Percentiles rank a stretch among this genome's conserved stretches.
These are phyloP conservation scores for Piper betle DNA, from an alignment of 164 flowering plant genomes.

Conservation along the genomic window DNA sequence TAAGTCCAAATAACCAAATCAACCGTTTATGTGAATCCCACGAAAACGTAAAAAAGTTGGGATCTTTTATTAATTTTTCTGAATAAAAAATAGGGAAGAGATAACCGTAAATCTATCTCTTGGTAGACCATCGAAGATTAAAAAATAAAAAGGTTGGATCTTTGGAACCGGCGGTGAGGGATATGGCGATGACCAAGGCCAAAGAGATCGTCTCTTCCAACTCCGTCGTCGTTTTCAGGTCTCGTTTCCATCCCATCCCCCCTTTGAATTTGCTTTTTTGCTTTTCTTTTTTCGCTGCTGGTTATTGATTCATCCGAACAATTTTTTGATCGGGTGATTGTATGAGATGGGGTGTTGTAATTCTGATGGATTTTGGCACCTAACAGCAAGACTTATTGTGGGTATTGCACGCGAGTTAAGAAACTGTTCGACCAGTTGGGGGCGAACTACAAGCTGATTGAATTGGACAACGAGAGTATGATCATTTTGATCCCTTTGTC, in stretches of 20 bases:
- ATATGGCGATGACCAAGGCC: neutral
- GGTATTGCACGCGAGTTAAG: slow-evolving; percentile 1
- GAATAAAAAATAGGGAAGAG: no score
- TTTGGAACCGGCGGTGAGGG: neutral
- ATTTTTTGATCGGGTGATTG: neutral
- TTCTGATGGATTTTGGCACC: neutral
- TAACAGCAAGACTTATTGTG: slow-evolving; percentile 1
- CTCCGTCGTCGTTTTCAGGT: neutral
- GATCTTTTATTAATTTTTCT: no score
- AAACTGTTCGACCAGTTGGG: neutral
- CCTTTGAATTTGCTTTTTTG: neutral
- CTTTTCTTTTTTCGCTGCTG: neutral
- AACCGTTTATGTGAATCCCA: no score
- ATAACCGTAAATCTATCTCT: no score
- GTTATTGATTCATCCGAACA: neutral
- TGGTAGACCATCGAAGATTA: no score
- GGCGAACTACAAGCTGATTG: neutral
- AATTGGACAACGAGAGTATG: neutral
- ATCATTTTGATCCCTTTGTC: neutral
- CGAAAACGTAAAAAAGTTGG: no score
- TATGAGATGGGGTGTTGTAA: neutral
- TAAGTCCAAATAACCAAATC: no score
- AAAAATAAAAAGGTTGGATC: no score
- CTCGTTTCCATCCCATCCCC: neutral
- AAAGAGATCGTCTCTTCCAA: neutral